Conservation (phyloP, 805 yeast species). For the Saccharomyces mikatae region DNA sequence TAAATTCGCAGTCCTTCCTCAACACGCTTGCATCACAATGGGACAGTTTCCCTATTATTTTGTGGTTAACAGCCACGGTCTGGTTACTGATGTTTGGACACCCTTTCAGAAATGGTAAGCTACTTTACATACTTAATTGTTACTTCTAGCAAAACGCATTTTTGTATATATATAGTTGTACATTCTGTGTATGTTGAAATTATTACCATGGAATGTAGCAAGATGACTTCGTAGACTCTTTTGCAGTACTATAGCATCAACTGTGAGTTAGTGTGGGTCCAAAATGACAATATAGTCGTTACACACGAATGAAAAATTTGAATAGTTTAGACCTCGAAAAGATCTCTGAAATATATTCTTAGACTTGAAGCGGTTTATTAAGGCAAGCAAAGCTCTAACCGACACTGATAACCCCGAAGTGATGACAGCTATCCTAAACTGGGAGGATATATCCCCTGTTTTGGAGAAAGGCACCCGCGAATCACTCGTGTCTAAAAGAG, state of each 20-base stretch:
- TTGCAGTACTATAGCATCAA: neutral
- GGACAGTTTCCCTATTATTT: slow-evolving; percentile 52
- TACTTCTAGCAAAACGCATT: no score
- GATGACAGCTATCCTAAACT: slow-evolving; percentile 3
- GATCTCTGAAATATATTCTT: neutral
- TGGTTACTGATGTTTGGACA: slow-evolving; percentile 54
- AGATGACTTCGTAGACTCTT: neutral
- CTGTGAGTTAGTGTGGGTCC: no score
- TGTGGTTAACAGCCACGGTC: slow-evolving; percentile 41
- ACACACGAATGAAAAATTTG: neutral
- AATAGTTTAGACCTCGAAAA: neutral
- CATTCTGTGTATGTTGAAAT: neutral
- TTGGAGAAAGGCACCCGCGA: slow-evolving; percentile 16
- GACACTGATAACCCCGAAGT: neutral
- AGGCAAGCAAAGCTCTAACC: neutral
- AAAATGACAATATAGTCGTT: neutral
- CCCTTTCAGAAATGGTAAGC: slow-evolving; percentile 47
- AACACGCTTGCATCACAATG: slow-evolving; percentile 68
- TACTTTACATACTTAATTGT: neutral
- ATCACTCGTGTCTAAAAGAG: slow-evolving; percentile 20
- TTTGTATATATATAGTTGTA: neutral
- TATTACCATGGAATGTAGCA: neutral
- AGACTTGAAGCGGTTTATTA: neutral
- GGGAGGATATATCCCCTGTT: slow-evolving; percentile 20
- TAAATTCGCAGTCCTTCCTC: slow-evolving; percentile 50